Percentiles rank a stretch among this genome's conserved stretches.
Evolutionary conservation across 148 eudicot genomes (phyloP).

Genomic region (Agrostemma githago): DNA sequence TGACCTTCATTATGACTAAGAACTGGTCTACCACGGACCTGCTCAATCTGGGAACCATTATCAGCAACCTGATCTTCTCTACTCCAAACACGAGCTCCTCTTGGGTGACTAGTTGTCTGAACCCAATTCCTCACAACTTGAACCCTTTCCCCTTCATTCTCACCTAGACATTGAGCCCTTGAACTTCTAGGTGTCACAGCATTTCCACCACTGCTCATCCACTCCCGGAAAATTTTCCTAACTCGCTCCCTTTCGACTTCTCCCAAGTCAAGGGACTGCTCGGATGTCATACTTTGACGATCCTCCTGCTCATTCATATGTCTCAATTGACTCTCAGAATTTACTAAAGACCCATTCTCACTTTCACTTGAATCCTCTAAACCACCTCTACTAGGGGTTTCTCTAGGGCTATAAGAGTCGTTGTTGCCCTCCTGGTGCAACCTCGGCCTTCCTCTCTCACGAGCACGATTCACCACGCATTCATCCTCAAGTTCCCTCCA

Average conservation of each 20-base stretch:
- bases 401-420: conserved; percentile 30
- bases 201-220: conserved; percentile 52
- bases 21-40: conserved; percentile 42
- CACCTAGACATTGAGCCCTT: conserved; percentile 47
- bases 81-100: conserved; percentile 31
- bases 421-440: conserved; percentile 28
- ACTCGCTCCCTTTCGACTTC: conserved; percentile 64
- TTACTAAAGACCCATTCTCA: conserved; percentile 35
- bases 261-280: conserved; percentile 61
- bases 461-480: conserved; percentile 37
- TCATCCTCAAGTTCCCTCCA: conserved; percentile 86
- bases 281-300: conserved; percentile 45
- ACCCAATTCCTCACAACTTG: conserved; percentile 62
- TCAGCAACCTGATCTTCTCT: conserved; percentile 50
- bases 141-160: conserved; percentile 55
- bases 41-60: conserved; percentile 48
- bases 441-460: conserved; percentile 29
- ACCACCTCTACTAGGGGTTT: conserved; percentile 29
- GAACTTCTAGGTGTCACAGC: conserved; percentile 35
- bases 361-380: conserved; percentile 35
- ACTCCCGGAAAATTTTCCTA: conserved; percentile 55
- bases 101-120: conserved; percentile 42
- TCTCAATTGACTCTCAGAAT: conserved; percentile 24
- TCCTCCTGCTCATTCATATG: conserved; percentile 44
- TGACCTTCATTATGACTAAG: conserved; percentile 32